A percentile compares a stretch with the other conserved stretches of the same genome.
Evolutionary conservation across 345 rosid genomes (phyloP).

Genomic region (Adansonia digitata): DNA sequence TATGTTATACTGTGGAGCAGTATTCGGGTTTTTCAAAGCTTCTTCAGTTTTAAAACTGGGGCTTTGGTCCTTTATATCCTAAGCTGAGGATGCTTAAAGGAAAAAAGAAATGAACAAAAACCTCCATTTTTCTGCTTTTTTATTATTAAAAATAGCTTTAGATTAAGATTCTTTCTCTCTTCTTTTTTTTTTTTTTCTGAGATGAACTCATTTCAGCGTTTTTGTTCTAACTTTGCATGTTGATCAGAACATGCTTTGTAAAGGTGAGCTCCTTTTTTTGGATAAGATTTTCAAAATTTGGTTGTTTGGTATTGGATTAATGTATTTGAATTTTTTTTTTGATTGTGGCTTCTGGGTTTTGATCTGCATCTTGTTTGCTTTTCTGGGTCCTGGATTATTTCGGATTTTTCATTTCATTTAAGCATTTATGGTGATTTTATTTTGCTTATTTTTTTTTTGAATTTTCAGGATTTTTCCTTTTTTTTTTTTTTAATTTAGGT

Average conservation of each 20-base stretch:
- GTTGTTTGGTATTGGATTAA: background rate
- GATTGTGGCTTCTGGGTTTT: background rate
- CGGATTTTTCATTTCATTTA: background rate
- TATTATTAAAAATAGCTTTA: background rate
- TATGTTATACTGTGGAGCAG: background rate
- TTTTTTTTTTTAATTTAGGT: background rate
- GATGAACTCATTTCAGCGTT: background rate
- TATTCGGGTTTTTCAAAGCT: constrained; percentile 8
- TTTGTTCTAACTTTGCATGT: constrained; percentile 9
- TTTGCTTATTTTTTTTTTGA: background rate
- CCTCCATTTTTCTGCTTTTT: background rate
- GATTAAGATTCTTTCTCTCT: constrained; percentile 1
- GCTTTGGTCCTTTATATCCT: background rate
- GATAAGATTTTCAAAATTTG: background rate
- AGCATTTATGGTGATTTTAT: background rate
- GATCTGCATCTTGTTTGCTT: constrained; percentile 4
- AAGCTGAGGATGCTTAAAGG: constrained; percentile 1
- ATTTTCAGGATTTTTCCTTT: no score
- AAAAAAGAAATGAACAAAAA: constrained; percentile 7
- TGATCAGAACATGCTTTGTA: constrained; percentile 6
- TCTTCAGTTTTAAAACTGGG: constrained; percentile 1
- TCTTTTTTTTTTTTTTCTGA: background rate
- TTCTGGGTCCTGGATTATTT: background rate
- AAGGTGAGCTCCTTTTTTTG: constrained; percentile 7
- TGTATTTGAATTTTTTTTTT: background rate